These are phyloP conservation scores for Mycogone perniciosa DNA, from an alignment of 2,329 filamentous ascomycete species.

Conservation along the genomic window DNA sequence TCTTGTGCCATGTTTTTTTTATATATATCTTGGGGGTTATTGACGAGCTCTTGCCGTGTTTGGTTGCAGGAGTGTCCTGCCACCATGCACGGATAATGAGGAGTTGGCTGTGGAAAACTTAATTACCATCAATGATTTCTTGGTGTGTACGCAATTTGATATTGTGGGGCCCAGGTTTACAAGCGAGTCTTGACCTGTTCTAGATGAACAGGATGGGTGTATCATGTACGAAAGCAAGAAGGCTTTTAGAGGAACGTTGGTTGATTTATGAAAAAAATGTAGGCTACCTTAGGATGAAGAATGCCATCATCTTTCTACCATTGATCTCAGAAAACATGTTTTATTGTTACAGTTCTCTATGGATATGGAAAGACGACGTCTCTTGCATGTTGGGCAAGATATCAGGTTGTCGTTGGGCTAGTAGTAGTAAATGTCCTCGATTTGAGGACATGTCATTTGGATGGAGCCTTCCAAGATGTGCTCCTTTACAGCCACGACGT, in stretches of 20 bases:
- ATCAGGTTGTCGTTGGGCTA: no score
- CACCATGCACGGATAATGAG: conserved; percentile 10
- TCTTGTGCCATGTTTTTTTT: neutral
- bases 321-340: neutral
- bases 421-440: no score
- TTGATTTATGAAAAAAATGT: conserved; percentile 2
- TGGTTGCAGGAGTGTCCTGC: neutral
- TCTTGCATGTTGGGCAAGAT: no score
- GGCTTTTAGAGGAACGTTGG: neutral
- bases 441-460: no score
- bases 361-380: no score
- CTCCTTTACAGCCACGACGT: no score
- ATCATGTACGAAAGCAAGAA: conserved; percentile 1
- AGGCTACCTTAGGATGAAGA: neutral
- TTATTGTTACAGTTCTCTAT: neutral
- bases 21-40: neutral
- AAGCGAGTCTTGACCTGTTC: neutral
- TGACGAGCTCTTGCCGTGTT: conserved; percentile 3
- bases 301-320: neutral
- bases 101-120: conserved; percentile 18
- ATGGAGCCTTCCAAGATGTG: no score
- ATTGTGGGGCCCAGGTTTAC: conserved; percentile 2
- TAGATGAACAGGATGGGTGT: neutral
- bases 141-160: conserved; percentile 8
- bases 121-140: conserved; percentile 13